Base-by-base conservation (phyloP, 2,329 filamentous ascomycete genomes). In the Juglanconis oblonga region DNA sequence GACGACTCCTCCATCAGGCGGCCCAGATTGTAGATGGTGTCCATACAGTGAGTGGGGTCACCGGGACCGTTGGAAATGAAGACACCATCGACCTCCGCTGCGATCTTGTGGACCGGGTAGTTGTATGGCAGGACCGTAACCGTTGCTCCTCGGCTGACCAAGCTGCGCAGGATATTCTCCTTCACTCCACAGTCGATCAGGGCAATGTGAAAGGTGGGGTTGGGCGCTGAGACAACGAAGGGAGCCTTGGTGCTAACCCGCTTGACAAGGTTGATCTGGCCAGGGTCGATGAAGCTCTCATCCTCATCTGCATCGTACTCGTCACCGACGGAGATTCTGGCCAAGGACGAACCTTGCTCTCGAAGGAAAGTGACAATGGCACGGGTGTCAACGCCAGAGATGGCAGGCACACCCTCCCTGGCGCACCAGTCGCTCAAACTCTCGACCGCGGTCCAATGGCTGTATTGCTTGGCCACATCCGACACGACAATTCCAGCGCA, bases 31-130 rank as follows among this genome's bases (percentile, higher is more conserved):
- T 96, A 94, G 65, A 96, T 92, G 45, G 95, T 97, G 70, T 92
- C 87, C 72, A 92, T 90, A 81, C 93, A 97, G 79, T 99, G 95
- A 47, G 93, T 98, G 69, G 95, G 95, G 79, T 99, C 95, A 79
- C 95, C 95, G 33, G 95, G 95, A 62, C 95, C 95, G 79, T 99
- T 99, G 77, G 92, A 97, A 80, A 98, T 97, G 84, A 99, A 99
- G 72, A 99, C 88, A 72, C 95, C 95, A 69, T 99, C 95, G 70
- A 97, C 98, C 83, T 98, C 92, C 77, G 96, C 90, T 59, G 95
- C 91, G 42, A 97, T 91, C 84, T 98, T 97, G 85, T 98, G 93
- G 74, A 99, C 95, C 56, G 93, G 94, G 80, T 95, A 98, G 81
- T 98, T 88, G 78, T 90, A 97, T 62, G 95, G 95, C 82, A 99